Percentiles rank a stretch among this genome's conserved stretches.
Conservation (phyloP, 2,329 filamentous ascomycete species). For the Trichoderma pleuroti region DNA sequence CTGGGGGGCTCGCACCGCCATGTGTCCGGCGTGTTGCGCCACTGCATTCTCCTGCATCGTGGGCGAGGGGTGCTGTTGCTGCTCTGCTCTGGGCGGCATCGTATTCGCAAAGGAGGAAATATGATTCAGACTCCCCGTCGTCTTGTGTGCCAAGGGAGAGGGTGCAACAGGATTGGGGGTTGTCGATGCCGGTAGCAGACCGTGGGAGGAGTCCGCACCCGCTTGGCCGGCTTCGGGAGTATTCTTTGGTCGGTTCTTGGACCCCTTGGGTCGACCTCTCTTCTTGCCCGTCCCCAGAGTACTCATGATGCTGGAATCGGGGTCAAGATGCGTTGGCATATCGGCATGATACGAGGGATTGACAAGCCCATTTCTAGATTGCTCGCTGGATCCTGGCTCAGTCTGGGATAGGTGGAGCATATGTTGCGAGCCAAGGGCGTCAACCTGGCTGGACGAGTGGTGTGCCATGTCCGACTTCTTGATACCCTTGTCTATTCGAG, state of each 20-base stretch:
- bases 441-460: slow-evolving; percentile 1
- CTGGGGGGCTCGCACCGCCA: not conserved
- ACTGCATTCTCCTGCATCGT: not conserved
- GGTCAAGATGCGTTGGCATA: slow-evolving; percentile 9
- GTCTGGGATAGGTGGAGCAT: not conserved
- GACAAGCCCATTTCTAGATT: not conserved
- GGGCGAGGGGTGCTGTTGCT: slow-evolving; percentile 6
- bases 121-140: slow-evolving; percentile 1
- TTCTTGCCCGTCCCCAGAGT: slow-evolving; percentile 29
- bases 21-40: not conserved
- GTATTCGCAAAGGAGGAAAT: slow-evolving; percentile 4
- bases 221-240: slow-evolving; percentile 16
- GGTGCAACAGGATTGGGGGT: not conserved
- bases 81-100: slow-evolving; percentile 1
- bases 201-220: not conserved
- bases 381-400: not conserved
- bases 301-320: slow-evolving; percentile 21
- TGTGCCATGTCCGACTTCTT: slow-evolving; percentile 37
- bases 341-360: not conserved
- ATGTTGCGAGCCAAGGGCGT: slow-evolving; percentile 1
- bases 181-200: not conserved
- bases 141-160: slow-evolving; percentile 23
- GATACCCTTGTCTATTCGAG: slow-evolving; percentile 49
- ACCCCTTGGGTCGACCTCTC: slow-evolving; percentile 44
- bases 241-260: slow-evolving; percentile 41